A percentile compares a stretch with the other conserved stretches of the same genome.
Conservation (phyloP, 2,329 filamentous ascomycete genomes). For the Akanthomyces muscarius region DNA sequence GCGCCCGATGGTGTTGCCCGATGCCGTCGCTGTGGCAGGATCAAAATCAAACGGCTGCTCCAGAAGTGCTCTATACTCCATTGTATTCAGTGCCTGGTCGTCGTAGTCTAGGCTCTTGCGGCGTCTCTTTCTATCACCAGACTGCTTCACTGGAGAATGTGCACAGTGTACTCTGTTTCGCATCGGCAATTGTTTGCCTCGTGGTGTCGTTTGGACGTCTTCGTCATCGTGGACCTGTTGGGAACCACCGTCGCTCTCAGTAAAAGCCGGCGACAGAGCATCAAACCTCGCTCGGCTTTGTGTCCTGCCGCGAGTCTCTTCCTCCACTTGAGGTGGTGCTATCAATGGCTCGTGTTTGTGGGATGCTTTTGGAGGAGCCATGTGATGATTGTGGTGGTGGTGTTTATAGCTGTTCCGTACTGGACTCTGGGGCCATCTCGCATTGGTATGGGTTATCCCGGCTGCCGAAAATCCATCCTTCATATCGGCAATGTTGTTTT, state of each 20-base stretch:
- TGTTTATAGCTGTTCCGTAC: conserved; percentile 11
- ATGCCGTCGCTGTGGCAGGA: conserved; percentile 43
- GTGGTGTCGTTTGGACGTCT: conserved; percentile 20
- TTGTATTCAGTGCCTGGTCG: conserved; percentile 49
- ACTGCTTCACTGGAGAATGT: conserved; percentile 19
- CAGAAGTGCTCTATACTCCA: conserved; percentile 49
- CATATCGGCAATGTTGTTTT: conserved; percentile 3
- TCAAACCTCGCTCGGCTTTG: conserved; percentile 15
- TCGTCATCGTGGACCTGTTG: conserved; percentile 15
- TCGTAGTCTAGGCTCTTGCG: conserved; percentile 51
- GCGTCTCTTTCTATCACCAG: conserved; percentile 38
- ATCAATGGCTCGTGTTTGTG: background rate
- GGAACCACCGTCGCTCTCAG: conserved; percentile 8
- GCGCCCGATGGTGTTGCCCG: conserved; percentile 31
- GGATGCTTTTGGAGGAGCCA: background rate
- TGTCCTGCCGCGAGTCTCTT: conserved; percentile 1
- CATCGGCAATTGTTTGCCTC: conserved; percentile 19
- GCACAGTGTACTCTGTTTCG: conserved; percentile 25
- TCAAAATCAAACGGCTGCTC: conserved; percentile 55
- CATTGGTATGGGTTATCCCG: background rate
- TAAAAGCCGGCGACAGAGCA: conserved; percentile 10
- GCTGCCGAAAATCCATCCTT: conserved; percentile 16
- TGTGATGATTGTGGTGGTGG: conserved; percentile 1
- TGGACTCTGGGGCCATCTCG: background rate
- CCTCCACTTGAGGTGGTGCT: background rate